Evolutionary conservation across 1,139 yeast genomes (phyloP), one percentile per base, ranked within the genome.

Genomic region (Debaryomyces psychrophilus): DNA sequence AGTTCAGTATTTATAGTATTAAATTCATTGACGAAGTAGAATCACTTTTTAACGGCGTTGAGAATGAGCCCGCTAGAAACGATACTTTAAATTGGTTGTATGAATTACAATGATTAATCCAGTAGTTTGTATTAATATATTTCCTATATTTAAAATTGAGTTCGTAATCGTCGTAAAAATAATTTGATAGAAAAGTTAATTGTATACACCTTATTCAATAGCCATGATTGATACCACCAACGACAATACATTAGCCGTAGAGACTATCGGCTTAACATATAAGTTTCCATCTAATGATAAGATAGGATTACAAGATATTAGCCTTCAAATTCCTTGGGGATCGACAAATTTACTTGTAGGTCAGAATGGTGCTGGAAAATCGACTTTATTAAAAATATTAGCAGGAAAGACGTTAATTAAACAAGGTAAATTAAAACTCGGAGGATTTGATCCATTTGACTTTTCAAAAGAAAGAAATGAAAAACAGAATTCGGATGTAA

Each of bases 311-410:
- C 79, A 79, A 31, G 76, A 87, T 42, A 77, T 92, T 50, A 70
- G 74, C 29, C 61, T 93, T 39, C 57, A 69, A 11, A 73, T 93
- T 15, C 83, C 85, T 1, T 81, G 87, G 77, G 84, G 87, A 5
- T 79, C 93, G 1, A 78, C 96, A 49, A 82, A 92, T 17, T 71
- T 93, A 40, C 67, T 93, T 9, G 76, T 93, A 33, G 99, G 99
- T 0, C 96, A 98, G 25, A 93, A 93, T 60, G 99, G 99, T 18
- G 98, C 99, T 1, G 99, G 99, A 5, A 93, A 93, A 64, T 88
- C 97, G 1, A 93, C 99, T 0, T 67, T 93, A 40, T 73, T 93
- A 51, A 82, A 84, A 59, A 79, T 93, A 11, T 71, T 93, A 27
- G 96, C 98, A 1, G 99, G 99, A 7, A 93, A 92, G 60, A 90